These are phyloP conservation scores for Metschnikowia matae DNA, from an alignment of 805 yeast species.

Conservation along the genomic window DNA sequence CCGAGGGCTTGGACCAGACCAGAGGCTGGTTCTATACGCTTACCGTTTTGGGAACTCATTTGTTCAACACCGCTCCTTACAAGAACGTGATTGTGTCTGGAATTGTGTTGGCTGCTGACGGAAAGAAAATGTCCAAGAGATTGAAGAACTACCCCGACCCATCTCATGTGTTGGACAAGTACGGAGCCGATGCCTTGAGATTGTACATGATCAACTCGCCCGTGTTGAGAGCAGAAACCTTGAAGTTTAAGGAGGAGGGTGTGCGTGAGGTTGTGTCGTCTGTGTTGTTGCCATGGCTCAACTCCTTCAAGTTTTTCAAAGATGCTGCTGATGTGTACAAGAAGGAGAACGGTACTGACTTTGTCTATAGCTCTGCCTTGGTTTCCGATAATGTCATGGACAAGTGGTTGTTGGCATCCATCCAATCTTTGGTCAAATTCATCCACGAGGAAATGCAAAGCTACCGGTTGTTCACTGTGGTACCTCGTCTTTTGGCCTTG, in stretches of 20 bases:
- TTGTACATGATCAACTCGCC: conserved; percentile 96
- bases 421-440: conserved; percentile 82
- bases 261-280: conserved; percentile 96
- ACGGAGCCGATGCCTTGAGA: conserved; percentile 98
- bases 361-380: conserved; percentile 63
- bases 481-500: conserved; percentile 81
- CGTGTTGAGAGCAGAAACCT: conserved; percentile 91
- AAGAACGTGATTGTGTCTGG: conserved; percentile 94
- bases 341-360: conserved; percentile 68
- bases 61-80: conserved; percentile 90
- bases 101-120: conserved; percentile 95
- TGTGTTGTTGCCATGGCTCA: conserved; percentile 98
- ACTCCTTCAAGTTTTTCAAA: conserved; percentile 92
- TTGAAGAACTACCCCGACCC: conserved; percentile 98
- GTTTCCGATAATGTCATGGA: conserved; percentile 90
- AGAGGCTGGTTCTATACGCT: conserved; percentile 99
- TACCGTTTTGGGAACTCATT: conserved; percentile 91
- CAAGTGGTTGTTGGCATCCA: conserved; percentile 93
- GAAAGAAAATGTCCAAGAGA: conserved; percentile 98
- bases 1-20: conserved; percentile 99
- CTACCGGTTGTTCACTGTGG: conserved; percentile 92
- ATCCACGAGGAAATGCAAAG: conserved; percentile 87
- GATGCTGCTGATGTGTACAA: conserved; percentile 84
- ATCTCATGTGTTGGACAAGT: conserved; percentile 67
- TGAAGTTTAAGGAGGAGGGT: conserved; percentile 98